These are phyloP conservation scores for Penicillium freii DNA, from an alignment of 2,329 filamentous ascomycete species.

Conservation along the genomic window DNA sequence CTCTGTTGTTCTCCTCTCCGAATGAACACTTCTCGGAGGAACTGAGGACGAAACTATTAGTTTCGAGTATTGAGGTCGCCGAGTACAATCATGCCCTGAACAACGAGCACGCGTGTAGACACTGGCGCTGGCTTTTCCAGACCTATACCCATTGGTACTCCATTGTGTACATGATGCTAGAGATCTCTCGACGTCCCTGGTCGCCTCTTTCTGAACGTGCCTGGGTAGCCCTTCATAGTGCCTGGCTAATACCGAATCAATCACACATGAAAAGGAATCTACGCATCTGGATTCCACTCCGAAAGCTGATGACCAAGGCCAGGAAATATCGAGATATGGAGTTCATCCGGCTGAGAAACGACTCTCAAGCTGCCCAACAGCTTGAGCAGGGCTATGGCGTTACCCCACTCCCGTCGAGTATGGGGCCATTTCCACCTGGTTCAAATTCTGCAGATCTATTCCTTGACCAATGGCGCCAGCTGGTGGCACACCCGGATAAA, in stretches of 20 bases:
- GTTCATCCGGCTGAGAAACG: conserved; percentile 27
- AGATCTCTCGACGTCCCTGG: conserved; percentile 50
- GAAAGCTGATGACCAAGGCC: conserved; percentile 32
- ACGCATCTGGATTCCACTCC: conserved; percentile 38
- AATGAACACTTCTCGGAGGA: conserved; percentile 37
- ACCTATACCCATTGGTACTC: conserved; percentile 61
- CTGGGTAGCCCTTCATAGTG: conserved; percentile 48
- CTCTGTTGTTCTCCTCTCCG: conserved; percentile 45
- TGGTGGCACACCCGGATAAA: conserved; percentile 14
- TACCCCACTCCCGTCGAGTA: conserved; percentile 27
- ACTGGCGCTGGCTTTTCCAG: conserved; percentile 60
- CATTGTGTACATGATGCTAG: conserved; percentile 56
- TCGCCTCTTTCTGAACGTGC: conserved; percentile 49
- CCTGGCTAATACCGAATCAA: conserved; percentile 42
- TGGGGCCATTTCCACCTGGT: conserved; percentile 23
- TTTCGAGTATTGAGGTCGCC: conserved; percentile 42
- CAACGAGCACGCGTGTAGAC: conserved; percentile 48
- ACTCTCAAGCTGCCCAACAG: conserved; percentile 24
- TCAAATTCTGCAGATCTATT: conserved; percentile 21
- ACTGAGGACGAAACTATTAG: conserved; percentile 38
- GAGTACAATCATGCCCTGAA: conserved; percentile 57
- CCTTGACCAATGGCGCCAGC: conserved; percentile 31
- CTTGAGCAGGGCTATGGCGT: conserved; percentile 9
- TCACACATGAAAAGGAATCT: conserved; percentile 31
- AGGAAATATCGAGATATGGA: conserved; percentile 35